Percentiles rank a stretch among this genome's conserved stretches.
These are phyloP conservation scores for Fusarium camptoceras DNA, from an alignment of 2,329 filamentous ascomycete species.

Conservation along the genomic window DNA sequence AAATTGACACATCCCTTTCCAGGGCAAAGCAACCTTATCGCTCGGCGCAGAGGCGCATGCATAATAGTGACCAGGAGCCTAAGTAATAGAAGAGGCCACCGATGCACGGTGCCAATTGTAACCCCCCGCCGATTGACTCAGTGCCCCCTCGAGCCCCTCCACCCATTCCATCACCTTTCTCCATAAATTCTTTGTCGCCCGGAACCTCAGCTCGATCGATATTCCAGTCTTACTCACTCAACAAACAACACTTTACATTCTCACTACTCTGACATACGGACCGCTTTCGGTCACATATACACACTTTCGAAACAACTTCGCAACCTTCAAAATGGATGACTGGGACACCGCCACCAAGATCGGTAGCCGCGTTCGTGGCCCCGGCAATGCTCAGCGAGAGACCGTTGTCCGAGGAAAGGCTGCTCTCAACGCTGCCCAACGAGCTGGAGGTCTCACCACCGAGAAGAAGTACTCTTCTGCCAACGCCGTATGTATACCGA, in stretches of 20 bases:
- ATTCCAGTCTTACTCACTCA: slow-evolving; percentile 27
- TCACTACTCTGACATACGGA: background rate
- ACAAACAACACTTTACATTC: slow-evolving; percentile 27
- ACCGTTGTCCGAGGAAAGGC: slow-evolving; percentile 87
- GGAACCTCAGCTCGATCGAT: slow-evolving; percentile 37
- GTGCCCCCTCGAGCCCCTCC: slow-evolving; percentile 42
- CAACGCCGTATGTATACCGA: slow-evolving; percentile 66
- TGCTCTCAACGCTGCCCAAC: slow-evolving; percentile 89
- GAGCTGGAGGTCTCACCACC: slow-evolving; percentile 79
- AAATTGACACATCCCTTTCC: slow-evolving; percentile 21
- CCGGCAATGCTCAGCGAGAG: slow-evolving; percentile 77
- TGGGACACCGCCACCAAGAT: slow-evolving; percentile 95
- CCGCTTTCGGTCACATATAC: slow-evolving; percentile 1
- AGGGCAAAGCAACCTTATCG: slow-evolving; percentile 30
- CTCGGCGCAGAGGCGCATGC: slow-evolving; percentile 24
- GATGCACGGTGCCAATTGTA: slow-evolving; percentile 36
- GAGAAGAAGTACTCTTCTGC: slow-evolving; percentile 90
- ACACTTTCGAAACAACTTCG: slow-evolving; percentile 54
- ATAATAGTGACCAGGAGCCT: background rate
- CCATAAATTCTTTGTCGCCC: slow-evolving; percentile 47
- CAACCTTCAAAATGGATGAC: slow-evolving; percentile 66
- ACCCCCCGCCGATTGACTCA: slow-evolving; percentile 55
- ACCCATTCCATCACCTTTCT: slow-evolving; percentile 49
- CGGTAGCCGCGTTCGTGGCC: slow-evolving; percentile 82
- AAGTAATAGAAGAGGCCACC: slow-evolving; percentile 33